Evolutionary conservation across 495 filamentous ascomycete species (phyloP), one percentile per base, ranked within the genome.

Genomic region (Tetracladium setigerum): DNA sequence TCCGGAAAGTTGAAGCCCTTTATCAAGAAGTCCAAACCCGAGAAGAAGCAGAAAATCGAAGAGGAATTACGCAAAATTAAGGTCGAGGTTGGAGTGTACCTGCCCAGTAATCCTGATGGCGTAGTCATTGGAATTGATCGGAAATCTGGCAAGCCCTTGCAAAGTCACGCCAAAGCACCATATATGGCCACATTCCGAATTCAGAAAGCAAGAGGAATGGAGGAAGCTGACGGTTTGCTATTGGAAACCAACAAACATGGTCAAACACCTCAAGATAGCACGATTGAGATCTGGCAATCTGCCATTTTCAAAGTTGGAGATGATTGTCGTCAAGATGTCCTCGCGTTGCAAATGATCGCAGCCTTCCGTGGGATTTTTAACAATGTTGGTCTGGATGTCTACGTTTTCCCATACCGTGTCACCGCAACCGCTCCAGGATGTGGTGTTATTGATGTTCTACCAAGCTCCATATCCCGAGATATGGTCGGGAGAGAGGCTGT

Each of bases 301-400:
- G 94, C 94, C 13, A 99, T 99, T 61, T 99, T 99, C 79, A 99
- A 99, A 64, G 94, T 99, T 46, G 94, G 94, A 15, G 94, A 99
- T 60, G 94, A 99, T 62, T 97, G 94, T 61, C 84, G 94, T 35
- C 94, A 99, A 65, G 94, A 99, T 59, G 86, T 99, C 56, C 70
- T 99, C 40, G 94, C 92, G 11, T 71, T 99, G 43, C 94, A 99
- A 64, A 91, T 99, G 85, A 95, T 99, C 60, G 83, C 94, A 4
- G 87, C 88, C 6, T 99, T 99, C 74, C 82, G 90, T 17, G 91
- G 87, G 48, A 96, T 99, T 49, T 99, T 96, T 70, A 83, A 90
- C 63, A 82, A 72, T 55, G 86, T 96, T 38, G 94, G 94, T 1
- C 77, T 99, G 4, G 92, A 97, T 62, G 92, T 97, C 12, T 99